Base-by-base conservation (phyloP, 2,329 filamentous ascomycete genomes). In the Lasiodiplodia theobromae region DNA sequence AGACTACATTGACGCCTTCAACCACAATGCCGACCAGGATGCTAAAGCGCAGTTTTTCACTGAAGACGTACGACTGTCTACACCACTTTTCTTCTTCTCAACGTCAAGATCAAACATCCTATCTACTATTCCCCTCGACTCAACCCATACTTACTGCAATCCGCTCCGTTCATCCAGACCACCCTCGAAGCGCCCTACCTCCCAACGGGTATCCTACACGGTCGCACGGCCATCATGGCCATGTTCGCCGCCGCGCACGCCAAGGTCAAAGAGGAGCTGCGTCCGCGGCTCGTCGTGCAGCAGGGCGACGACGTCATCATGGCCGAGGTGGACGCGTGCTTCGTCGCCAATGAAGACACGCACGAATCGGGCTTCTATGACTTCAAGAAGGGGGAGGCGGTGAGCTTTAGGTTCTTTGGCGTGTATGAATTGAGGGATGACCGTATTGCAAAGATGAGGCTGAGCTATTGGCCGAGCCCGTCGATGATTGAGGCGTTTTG, bases 1-100 rank as follows among this genome's bases (percentile, higher is more conserved):
- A 58, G 54, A 40, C 54, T 58, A 58, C 21, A 58, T 58, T 34
- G 54, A 40, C 11, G 34, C 54, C 21, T 58, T 58, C 54, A 58
- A 58, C 54, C 38, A 28, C 54, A 25, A 21, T 11, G 37, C 54
- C n/a, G 54, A 40, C 54, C 4, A 12, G 6, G 11, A 18, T 37
- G 34, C 34, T 21, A 40, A 58, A 58, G 54, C 54, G 11, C 10
- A 11, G 11, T 58, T 58, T 34, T 58, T 58, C 37, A 58, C 54
- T 12, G 34, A 44, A 16, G 54, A 58, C n/a, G 54, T 58, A 40
- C 37, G 37, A 4, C 28, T 28, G 4, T 28, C 28, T 4, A 6
- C 38, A 12, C 14, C 1, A 6, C 38, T 40, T 5, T 40, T 40
- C 14, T 16, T 40, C 38, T 16, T 16, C 38, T 40, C 4, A 34